Conservation (phyloP, 108 stramenopile genomes). For the Skeletonema menzelii region DNA sequence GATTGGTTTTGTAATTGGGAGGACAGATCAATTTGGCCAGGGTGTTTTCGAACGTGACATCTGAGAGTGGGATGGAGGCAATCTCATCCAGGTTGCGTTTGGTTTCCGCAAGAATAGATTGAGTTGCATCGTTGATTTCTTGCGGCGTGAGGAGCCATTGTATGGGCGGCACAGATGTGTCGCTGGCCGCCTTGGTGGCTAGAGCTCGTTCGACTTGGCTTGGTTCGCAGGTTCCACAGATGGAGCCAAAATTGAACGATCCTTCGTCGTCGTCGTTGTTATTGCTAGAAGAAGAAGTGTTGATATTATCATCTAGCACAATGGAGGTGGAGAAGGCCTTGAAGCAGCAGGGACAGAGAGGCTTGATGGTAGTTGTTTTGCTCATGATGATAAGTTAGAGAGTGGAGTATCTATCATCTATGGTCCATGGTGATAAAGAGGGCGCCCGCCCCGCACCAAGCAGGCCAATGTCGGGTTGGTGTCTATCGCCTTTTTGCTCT, state of each 20-base stretch:
- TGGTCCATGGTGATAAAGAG: no score
- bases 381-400: no score
- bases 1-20: constrained; percentile 56
- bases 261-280: not conserved
- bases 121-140: constrained; percentile 27
- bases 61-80: constrained; percentile 19
- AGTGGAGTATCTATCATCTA: no score
- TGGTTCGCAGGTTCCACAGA: constrained; percentile 33
- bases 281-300: no score
- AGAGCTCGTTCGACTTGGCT: constrained; percentile 37
- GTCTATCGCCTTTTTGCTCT: no score
- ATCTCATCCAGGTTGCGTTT: constrained; percentile 37
- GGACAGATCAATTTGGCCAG: constrained; percentile 44
- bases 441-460: no score
- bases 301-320: constrained; percentile 6
- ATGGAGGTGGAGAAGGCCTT: constrained; percentile 29
- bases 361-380: not conserved
- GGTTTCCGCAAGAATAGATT: constrained; percentile 23
- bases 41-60: constrained; percentile 47
- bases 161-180: constrained; percentile 37
- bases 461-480: no score
- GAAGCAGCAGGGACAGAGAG: constrained; percentile 52
- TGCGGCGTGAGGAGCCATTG: constrained; percentile 34
- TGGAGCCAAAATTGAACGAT: constrained; percentile 4
- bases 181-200: constrained; percentile 21